Evolutionary conservation across 169 alveolate genomes (phyloP).

Genomic region (Miamiensis avidus): DNA sequence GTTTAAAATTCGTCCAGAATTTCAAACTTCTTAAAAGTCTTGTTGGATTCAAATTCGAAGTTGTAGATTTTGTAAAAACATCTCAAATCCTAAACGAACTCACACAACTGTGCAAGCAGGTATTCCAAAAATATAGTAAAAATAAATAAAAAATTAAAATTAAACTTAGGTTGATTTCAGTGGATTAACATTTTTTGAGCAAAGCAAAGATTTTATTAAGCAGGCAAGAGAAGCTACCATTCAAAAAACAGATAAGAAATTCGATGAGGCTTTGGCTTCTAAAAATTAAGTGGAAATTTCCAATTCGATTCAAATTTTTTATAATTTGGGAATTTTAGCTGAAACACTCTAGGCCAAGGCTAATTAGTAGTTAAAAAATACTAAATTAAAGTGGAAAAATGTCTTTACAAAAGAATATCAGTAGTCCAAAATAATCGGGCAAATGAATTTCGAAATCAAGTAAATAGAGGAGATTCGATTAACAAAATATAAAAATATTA

Average conservation of each 20-base stretch:
- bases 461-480: too few species aligned
- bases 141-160: too few species aligned
- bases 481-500: too few species aligned
- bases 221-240: not conserved
- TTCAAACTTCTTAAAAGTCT: slow-evolving; percentile 10
- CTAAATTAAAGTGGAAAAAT: not conserved
- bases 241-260: slow-evolving; percentile 19
- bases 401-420: not conserved
- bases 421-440: not conserved
- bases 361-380: slow-evolving; percentile 2
- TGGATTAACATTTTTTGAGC: slow-evolving; percentile 4
- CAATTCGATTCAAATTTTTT: slow-evolving; percentile 16
- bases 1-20: not conserved
- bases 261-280: slow-evolving; percentile 4
- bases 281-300: slow-evolving; percentile 19
- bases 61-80: slow-evolving; percentile 15
- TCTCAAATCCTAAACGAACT: slow-evolving; percentile 13
- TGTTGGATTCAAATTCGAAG: not conserved
- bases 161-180: slow-evolving; percentile 8
- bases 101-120: not conserved
- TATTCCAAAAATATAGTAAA: too few species aligned
- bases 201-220: not conserved
- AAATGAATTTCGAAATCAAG: not conserved
- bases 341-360: slow-evolving; percentile 10
- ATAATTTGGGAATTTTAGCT: slow-evolving; percentile 17